Base-by-base conservation (phyloP, 1,284 basidiomycete species). In the Mrakiaceae sp. region DNA sequence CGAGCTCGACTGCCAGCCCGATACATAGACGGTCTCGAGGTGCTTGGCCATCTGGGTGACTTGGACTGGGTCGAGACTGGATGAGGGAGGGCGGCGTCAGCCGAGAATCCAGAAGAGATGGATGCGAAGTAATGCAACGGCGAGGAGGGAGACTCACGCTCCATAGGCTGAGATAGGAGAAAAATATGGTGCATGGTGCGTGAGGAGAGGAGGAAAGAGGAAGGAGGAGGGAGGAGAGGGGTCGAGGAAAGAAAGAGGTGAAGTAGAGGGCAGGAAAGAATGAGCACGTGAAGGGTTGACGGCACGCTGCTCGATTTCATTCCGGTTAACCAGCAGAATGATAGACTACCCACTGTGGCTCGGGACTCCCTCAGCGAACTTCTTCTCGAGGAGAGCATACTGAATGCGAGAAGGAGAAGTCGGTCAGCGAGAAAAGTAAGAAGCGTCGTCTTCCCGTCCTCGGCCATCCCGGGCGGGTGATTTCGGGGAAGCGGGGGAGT, bases 1-100 rank as follows among this genome's bases (percentile, higher is more conserved):
- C 56, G 87, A 89, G 49, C 85, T 83, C 40, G 88, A 90, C 85
- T 83, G 90, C 94, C 95, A 99, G 42, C 95, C 95, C 51, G 91
- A 96, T 42, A 99, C 82, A 75, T 98, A 98, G 58, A 98, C 87
- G 39, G 91, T 88, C 74, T 98, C 91, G 72, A 96, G 90, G 76
- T 93, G 84, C 71, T 83, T 83, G 7, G 93, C 96, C 93, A 98
- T 97, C 77, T 99, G 95, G 0, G 92, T 83, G 53, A 83, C 83
- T 79, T 98, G 95, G 11, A 98, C 93, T 2, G 94, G 92, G 78
- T 98, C 96, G 68, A 98, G 85, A 46, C 91, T 94, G 70, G 11
- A 55, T 8, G 44, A 62, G 49, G 52, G 56, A 62, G 42, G 57
- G 47, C 10, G 40, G 43, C 57, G 39, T 46, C 57, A 46, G 10